Base-by-base conservation (phyloP, 768 basidiomycete genomes). In the Tulasnella sp. region DNA sequence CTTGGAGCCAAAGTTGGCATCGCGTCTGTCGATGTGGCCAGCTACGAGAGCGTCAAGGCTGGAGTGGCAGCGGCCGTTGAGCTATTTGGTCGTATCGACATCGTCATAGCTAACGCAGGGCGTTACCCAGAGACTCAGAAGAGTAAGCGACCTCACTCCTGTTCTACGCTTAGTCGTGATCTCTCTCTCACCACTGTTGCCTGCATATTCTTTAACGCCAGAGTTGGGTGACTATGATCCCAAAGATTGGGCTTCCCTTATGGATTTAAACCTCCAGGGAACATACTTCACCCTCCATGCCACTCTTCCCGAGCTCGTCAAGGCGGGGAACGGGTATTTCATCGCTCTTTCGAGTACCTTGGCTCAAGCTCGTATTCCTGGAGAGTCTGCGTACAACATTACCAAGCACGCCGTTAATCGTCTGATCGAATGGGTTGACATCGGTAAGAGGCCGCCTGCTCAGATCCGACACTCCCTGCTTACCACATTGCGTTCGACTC, bases 61-160 rank as follows among this genome's bases (percentile, higher is more conserved):
- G 82, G 80, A 1, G 80, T 83, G 15, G 71, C 76, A 7, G 77
- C 68, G 3, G 80, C 81, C 9, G 70, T 80, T 12, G 75, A 75
- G 12, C 78, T 74, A 0, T 84, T 82, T 54, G 83, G 81, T 7
- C 71, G 74, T 15, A 79, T 83, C 2, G 83, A 84, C 71, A 78
- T 82, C 37, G 76, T 81, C 29, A 37, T 83, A 15, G 79, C 79
- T 25, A 83, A 81, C 73, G 82, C 83, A 3, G 82, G 81, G 14
- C 45, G 45, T 1, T 64, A 64, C 58, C 58, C 31, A 34, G 31
- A 64, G 0, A 64, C 58, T 6, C 58, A 64, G 31, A 64, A 34
- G 31, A 64, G 58, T 64, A 25, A 34, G 58, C 2, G 3, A 7
- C 31, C 5, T 11, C 25, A 25, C 12, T 14, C 29, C 31, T 15